Evolutionary conservation across 2,329 filamentous ascomycete genomes (phyloP), one percentile per base, ranked within the genome.

Genomic region (Paecilomyces formosus): DNA sequence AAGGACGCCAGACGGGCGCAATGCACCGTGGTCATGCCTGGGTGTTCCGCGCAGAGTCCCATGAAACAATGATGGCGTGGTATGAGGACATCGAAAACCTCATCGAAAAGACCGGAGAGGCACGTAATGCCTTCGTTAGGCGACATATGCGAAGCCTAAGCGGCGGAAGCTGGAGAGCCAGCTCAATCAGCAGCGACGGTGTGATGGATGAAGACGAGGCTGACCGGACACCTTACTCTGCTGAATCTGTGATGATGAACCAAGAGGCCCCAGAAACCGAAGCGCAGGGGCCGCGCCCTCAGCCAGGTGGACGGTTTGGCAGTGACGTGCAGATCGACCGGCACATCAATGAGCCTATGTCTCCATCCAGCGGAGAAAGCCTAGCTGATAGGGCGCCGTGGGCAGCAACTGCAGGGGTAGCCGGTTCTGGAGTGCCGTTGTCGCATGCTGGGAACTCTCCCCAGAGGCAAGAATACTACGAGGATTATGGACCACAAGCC

Each of bases 51-150:
- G 85, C 85, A 22, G 85, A 88, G 69, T 82, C 83, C 1, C 81
- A 96, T 73, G 93, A 97, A 66, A 97, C 92, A 13, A 97, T 97
- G 93, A 86, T 96, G 79, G 91, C 92, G 53, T 99, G 94, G 86
- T 97, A 92, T 72, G 88, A 94, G 57, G 93, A 96, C 68, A 93
- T 99, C 72, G 92, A 93, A 73, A 86, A 84, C 50, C 79, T 99
- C 62, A 97, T 90, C 4, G 92, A 96, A 72, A 92, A 89, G 75
- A 89, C 88, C 24, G 89, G 91, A 28, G 90, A 95, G 72, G 92
- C 96, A 70, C 88, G 92, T 49, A 90, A 85, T 72, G 90, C 89
- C 28, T 97, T 94, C 71, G 90, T 97, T 49, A 86, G 90, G 51
- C 86, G 85, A 61, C 92, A 96, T 70, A 86, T 88, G 39, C 84